Percentiles rank a stretch among this genome's conserved stretches.
Conservation (phyloP, 2,329 filamentous ascomycete species). For the Sporothrix protearum region DNA sequence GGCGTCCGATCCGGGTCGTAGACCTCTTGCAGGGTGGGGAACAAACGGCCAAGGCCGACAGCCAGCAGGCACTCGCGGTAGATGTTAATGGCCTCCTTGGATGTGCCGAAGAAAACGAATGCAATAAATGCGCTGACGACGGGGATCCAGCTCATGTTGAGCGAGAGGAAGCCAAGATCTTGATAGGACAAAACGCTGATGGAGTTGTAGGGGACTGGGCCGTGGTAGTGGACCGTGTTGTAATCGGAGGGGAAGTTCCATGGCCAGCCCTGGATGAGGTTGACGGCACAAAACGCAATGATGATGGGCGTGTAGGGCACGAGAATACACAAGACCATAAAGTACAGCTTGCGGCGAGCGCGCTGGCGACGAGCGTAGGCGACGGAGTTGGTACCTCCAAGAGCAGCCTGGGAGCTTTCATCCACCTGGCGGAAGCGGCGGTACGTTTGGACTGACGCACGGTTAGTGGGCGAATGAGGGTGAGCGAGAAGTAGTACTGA, state of each 20-base stretch:
- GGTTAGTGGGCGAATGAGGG: conserved; percentile 1
- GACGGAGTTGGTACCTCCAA: conserved; percentile 39
- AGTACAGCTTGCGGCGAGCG: conserved; percentile 52
- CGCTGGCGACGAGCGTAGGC: conserved; percentile 45
- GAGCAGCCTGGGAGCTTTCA: conserved; percentile 39
- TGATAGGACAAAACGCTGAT: conserved; percentile 46
- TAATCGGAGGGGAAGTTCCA: conserved; percentile 42
- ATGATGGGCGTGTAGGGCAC: conserved; percentile 50
- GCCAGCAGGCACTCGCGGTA: conserved; percentile 43
- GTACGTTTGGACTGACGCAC: conserved; percentile 44
- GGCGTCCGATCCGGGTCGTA: conserved; percentile 31
- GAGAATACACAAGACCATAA: conserved; percentile 52
- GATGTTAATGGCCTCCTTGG: conserved; percentile 50
- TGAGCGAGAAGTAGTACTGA: not conserved
- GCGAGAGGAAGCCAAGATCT: conserved; percentile 38
- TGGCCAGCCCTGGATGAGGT: conserved; percentile 37
- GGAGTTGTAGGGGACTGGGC: conserved; percentile 43
- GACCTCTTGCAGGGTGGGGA: conserved; percentile 40
- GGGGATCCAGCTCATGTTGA: conserved; percentile 49
- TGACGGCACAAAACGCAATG: conserved; percentile 41
- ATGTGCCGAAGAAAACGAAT: conserved; percentile 55
- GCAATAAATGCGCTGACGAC: conserved; percentile 48
- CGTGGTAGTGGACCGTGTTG: conserved; percentile 40
- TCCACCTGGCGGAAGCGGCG: conserved; percentile 47
- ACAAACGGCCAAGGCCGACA: conserved; percentile 44